Conservation (phyloP, 2,329 filamentous ascomycete genomes). For the Ascochyta lentis region DNA sequence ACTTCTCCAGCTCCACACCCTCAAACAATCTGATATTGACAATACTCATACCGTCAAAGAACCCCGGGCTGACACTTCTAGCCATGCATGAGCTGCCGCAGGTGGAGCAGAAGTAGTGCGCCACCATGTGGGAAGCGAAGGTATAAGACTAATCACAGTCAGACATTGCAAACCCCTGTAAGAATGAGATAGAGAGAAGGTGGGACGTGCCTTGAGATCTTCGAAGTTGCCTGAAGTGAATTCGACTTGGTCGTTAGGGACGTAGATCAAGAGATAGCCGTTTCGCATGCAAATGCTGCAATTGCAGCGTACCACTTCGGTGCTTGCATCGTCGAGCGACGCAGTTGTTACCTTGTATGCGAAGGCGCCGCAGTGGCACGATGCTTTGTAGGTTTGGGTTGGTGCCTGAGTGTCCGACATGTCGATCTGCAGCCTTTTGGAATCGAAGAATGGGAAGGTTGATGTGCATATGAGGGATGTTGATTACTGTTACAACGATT, state of each 20-base stretch:
- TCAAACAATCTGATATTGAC: conserved; percentile 41
- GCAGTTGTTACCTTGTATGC: conserved; percentile 58
- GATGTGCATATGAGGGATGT: background rate
- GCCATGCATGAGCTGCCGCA: conserved; percentile 40
- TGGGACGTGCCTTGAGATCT: conserved; percentile 24
- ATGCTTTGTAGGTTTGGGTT: conserved; percentile 58
- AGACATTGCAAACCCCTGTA: background rate
- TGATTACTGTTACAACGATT: background rate
- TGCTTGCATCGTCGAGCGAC: conserved; percentile 54
- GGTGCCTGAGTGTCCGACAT: conserved; percentile 45
- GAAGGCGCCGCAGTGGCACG: conserved; percentile 63
- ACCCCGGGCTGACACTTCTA: conserved; percentile 20
- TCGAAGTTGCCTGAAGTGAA: conserved; percentile 30
- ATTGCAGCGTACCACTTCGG: conserved; percentile 57
- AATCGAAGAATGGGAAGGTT: background rate
- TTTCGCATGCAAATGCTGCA: conserved; percentile 62
- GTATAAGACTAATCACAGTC: conserved; percentile 29
- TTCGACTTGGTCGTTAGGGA: conserved; percentile 21
- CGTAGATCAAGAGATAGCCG: conserved; percentile 58
- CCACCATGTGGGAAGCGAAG: conserved; percentile 30
- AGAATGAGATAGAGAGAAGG: background rate
- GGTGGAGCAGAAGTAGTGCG: conserved; percentile 38
- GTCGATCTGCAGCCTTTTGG: background rate
- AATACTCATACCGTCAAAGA: conserved; percentile 26
- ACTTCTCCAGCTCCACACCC: conserved; percentile 33